These are phyloP conservation scores for Tricladium varicosporioides DNA, from an alignment of 2,329 filamentous ascomycete species.

Conservation along the genomic window DNA sequence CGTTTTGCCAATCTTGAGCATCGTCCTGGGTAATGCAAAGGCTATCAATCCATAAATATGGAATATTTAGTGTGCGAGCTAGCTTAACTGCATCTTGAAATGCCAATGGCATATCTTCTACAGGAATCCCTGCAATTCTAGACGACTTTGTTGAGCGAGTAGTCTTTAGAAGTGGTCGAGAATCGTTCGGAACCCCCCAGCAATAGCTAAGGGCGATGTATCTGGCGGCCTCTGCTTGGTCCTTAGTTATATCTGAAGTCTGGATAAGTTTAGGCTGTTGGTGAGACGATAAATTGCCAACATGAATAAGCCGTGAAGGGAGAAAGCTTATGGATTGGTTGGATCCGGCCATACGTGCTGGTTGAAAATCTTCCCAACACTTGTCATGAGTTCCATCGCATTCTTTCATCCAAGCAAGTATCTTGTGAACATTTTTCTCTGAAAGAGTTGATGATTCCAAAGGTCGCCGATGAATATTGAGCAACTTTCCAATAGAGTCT, in stretches of 20 bases:
- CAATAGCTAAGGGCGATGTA: conserved; percentile 17
- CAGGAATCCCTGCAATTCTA: neutral
- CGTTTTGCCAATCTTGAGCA: conserved; percentile 29
- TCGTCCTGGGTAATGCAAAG: conserved; percentile 36
- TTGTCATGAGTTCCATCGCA: conserved; percentile 3
- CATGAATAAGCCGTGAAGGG: conserved; percentile 9
- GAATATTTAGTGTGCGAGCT: conserved; percentile 25
- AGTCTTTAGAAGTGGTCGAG: conserved; percentile 13
- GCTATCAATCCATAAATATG: conserved; percentile 36
- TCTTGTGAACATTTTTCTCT: conserved; percentile 7
- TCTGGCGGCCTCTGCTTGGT: neutral
- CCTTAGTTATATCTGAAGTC: neutral
- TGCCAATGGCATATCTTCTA: conserved; percentile 16
- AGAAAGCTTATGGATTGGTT: neutral
- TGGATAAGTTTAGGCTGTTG: neutral
- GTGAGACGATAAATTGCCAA: neutral
- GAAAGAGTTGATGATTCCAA: conserved; percentile 4
- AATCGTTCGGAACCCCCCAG: conserved; percentile 8
- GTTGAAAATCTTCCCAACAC: conserved; percentile 1
- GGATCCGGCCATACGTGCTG: neutral
- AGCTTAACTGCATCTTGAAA: conserved; percentile 10
- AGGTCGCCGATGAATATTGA: conserved; percentile 9
- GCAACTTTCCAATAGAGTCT: neutral
- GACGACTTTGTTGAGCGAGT: conserved; percentile 7
- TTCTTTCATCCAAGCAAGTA: conserved; percentile 8